Evolutionary conservation across 2,329 filamentous ascomycete genomes (phyloP), one percentile per base, ranked within the genome.

Genomic region (Gaeumannomyces tritici): DNA sequence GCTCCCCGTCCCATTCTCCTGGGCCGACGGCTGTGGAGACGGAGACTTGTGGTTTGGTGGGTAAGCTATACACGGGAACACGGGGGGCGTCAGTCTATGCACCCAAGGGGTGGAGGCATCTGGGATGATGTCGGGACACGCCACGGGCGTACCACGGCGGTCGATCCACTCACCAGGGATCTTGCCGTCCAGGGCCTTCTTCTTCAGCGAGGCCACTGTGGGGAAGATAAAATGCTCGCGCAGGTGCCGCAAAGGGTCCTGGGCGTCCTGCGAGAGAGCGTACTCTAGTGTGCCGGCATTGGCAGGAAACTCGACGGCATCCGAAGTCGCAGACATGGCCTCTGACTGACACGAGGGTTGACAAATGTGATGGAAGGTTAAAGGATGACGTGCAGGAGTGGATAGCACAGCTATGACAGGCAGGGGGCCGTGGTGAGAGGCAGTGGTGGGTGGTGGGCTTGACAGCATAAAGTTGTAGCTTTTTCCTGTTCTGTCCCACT

Each of bases 201-300:
- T 83, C 71, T 82, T 86, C 57, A 95, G 74, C 55, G 92, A 90
- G 12, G 77, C 78, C 72, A 86, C 90, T 3, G 88, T 89, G 0
- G 92, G 92, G 57, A 96, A 86, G 59, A 89, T 81, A 72, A 93
- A 96, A 67, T 93, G 83, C 28, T 85, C 75, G 35, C 90, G 83
- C 62, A 90, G 80, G 63, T 79, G 75, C 21, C 76, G 74, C 54
- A 91, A 73, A n/a, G 79, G 74, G 69, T 91, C 88, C 67, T 84
- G 77, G 0, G 75, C 73, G 72, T 91, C 88, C 7, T 89, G 77
- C 29, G 74, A 67, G 64, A 71, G 71, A 2, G 83, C 83, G 70
- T 79, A 85, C 7, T 77, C 77, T 7, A 77, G 65, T 0, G 78
- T 75, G 63, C 74, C 76, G 62, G 80, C 79, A 42, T 81, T 73